Evolutionary conservation across 179 eudicot genomes (phyloP).

Genomic region (Spinacia oleracea): DNA sequence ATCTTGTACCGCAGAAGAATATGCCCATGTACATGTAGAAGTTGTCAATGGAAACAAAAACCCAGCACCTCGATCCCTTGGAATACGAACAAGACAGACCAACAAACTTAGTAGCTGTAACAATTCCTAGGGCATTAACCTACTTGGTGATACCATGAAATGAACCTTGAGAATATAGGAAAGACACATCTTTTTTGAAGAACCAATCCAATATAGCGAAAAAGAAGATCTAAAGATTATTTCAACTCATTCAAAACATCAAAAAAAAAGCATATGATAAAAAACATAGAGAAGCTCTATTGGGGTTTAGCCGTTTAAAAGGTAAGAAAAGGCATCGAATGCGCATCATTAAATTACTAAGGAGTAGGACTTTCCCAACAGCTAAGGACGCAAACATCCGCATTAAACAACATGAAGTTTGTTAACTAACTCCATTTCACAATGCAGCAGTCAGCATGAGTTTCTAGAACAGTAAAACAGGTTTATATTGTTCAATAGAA

Average conservation of each 20-base stretch:
- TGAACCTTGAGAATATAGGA: neutral
- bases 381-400: neutral
- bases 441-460: no score
- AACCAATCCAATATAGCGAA: neutral
- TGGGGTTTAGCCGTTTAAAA: neutral
- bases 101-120: neutral
- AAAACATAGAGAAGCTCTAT: neutral
- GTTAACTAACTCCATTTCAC: no score
- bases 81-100: neutral
- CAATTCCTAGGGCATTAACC: neutral
- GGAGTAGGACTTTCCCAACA: neutral
- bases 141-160: neutral
- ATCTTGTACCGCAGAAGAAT: neutral
- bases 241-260: no score
- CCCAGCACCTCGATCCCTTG: neutral
- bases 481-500: no score
- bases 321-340: no score
- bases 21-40: neutral
- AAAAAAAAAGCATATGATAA: no score
- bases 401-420: neutral
- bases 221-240: no score
- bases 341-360: no score
- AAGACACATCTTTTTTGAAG: neutral
- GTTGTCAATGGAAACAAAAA: neutral
- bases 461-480: no score